Evolutionary conservation across 768 basidiomycete species (phyloP), one percentile per base, ranked within the genome.

Genomic region (Rickenella mellea): DNA sequence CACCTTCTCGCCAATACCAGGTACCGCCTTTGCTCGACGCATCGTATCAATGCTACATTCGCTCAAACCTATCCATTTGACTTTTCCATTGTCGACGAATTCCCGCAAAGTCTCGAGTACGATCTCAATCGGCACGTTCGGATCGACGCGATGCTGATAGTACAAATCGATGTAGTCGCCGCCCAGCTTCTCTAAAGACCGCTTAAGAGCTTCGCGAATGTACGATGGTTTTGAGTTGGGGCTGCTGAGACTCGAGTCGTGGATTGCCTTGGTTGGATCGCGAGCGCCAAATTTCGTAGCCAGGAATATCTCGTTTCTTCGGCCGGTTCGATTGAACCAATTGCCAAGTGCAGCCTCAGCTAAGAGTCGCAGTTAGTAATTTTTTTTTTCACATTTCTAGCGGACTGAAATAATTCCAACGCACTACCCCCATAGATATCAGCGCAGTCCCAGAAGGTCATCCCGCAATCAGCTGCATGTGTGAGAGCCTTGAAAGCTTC

Each of bases 81-180:
- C 54, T 41, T 55, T 58, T 8, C 60, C 60, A 21, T 47, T 46
- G 27, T 54, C 55, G 5, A 50, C 43, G 27, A 40, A 61, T 44
- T 73, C 67, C 1, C 68, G 68, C 69, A 76, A 67, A 0, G 69
- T 74, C 4, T 62, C 52, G 6, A 76, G 66, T 0, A 71, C 41
- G 17, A 22, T 38, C 37, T 47, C 46, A n/a, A 47, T 47, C 10
- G 46, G 46, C 6, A 45, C 30, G 9, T 44, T 47, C 14, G 40
- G 19, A 49, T 14, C 41, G 41, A 15, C 45, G 42, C 40, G 40
- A 27, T 41, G 40, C 17, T n/a, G 7, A 40, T 74, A 74, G 50
- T 67, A 73, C n/a, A 74, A 48, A 55, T 74, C 72, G 28, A 75
- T 60, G 54, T 73, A 73, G 27, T 65, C 64, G 14, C 59, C 51